phyloP scores from a whole-genome alignment of 1,284 basidiomycete species.

The Cryptococcus hybrid region DNA sequence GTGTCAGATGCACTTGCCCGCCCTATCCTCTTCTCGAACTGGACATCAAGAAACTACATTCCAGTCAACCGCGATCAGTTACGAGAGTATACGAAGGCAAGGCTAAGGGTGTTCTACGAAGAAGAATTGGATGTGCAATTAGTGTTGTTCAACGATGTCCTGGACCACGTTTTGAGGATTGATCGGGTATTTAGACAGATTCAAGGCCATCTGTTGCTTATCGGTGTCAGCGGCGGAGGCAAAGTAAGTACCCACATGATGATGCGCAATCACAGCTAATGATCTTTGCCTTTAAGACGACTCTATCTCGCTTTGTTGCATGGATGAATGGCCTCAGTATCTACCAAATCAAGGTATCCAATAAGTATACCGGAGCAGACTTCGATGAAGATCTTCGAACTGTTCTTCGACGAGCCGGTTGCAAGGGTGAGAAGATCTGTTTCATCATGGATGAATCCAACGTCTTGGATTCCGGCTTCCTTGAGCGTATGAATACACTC shows the following conservation, averaged over 20 bases:
- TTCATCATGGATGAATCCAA: conserved; percentile 99
- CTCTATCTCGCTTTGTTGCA: conserved; percentile 95
- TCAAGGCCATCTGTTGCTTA: conserved; percentile 92
- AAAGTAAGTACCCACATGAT: conserved; percentile 62
- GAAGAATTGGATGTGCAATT: conserved; percentile 98
- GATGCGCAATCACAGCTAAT: neutral
- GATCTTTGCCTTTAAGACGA: conserved; percentile 63
- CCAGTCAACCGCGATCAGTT: conserved; percentile 90
- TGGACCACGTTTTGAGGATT: conserved; percentile 95
- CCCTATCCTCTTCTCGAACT: conserved; percentile 97
- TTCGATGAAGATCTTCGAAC: conserved; percentile 97
- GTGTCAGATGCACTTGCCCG: conserved; percentile 75
- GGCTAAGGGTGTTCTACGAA: conserved; percentile 92
- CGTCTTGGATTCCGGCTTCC: conserved; percentile 95
- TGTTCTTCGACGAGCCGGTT: conserved; percentile 89
- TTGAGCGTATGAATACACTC: conserved; percentile 99
- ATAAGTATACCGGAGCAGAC: conserved; percentile 96
- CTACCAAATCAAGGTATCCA: conserved; percentile 98
- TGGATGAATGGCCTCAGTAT: conserved; percentile 99
- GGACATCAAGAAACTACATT: conserved; percentile 98
- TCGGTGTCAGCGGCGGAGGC: conserved; percentile 96
- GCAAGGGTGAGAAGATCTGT: conserved; percentile 98
- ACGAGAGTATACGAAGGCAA: conserved; percentile 94
- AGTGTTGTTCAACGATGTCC: conserved; percentile 96
- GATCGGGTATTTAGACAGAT: conserved; percentile 99